phyloP scores from a whole-genome alignment of 352 stramenopile species.

The Phytopythium delawarense region DNA sequence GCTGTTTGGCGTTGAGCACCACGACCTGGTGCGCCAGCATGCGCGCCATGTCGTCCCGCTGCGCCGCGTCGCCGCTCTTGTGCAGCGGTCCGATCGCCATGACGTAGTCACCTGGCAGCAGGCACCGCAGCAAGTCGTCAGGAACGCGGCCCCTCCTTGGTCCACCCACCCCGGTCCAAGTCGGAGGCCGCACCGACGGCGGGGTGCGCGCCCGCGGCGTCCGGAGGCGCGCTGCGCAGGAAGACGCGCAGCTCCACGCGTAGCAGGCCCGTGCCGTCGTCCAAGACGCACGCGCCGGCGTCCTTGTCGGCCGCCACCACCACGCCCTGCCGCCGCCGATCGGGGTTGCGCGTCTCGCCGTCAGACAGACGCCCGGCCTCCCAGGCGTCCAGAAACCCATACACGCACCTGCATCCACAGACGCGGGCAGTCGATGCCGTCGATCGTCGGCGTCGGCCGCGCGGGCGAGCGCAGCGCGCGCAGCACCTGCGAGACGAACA shows the following conservation, averaged over 20 bases:
- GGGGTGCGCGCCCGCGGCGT: conserved; percentile 29
- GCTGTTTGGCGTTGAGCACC: conserved; percentile 42
- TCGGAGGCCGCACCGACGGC: conserved; percentile 20
- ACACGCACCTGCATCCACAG: conserved; percentile 68
- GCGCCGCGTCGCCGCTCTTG: conserved; percentile 17
- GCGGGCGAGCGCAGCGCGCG: conserved; percentile 28
- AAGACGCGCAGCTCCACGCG: conserved; percentile 58
- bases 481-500: conserved; percentile 56
- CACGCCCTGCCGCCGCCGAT: conserved; percentile 31
- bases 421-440: conserved; percentile 56
- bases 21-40: conserved; percentile 64
- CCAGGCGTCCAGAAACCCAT: too few relatives aligned
- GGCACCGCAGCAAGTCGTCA: background rate
- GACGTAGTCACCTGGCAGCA: conserved; percentile 52
- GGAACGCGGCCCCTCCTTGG: background rate
- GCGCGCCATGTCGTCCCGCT: conserved; percentile 3
- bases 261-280: conserved; percentile 72
- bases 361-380: too few relatives aligned
- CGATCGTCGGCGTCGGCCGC: conserved; percentile 40
- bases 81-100: conserved; percentile 75
- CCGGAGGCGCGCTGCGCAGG: conserved; percentile 51
- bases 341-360: too few relatives aligned
- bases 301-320: conserved; percentile 37
- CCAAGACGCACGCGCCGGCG: conserved; percentile 39
- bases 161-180: background rate